A percentile compares a stretch with the other conserved stretches of the same genome.
Conservation (phyloP, 768 basidiomycete genomes). For the Phylloporus arenicola region DNA sequence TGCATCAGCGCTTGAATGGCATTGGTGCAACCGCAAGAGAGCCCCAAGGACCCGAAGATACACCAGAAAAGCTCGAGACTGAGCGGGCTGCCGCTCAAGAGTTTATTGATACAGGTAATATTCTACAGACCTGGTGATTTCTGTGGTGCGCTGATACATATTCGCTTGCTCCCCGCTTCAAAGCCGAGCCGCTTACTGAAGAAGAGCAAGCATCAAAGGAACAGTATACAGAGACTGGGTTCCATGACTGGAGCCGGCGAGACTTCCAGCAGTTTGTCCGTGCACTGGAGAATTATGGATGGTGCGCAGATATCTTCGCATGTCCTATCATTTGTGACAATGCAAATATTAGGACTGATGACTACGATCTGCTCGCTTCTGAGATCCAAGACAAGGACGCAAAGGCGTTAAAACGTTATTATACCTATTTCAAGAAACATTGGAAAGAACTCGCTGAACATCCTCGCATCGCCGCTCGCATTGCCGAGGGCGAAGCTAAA, state of each 20-base stretch:
- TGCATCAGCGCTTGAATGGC: slow-evolving; percentile 53
- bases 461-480: slow-evolving; percentile 75
- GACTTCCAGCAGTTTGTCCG: slow-evolving; percentile 91
- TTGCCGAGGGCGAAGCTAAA: slow-evolving; percentile 84
- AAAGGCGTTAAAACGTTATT: slow-evolving; percentile 74
- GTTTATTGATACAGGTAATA: slow-evolving; percentile 75
- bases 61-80: slow-evolving; percentile 78
- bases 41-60: slow-evolving; percentile 63
- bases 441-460: slow-evolving; percentile 74
- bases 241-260: slow-evolving; percentile 86
- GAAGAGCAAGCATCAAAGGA: slow-evolving; percentile 83
- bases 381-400: slow-evolving; percentile 83
- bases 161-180: not conserved
- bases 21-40: slow-evolving; percentile 64
- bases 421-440: slow-evolving; percentile 81
- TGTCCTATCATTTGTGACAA: not conserved
- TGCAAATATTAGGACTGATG: slow-evolving; percentile 50
- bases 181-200: slow-evolving; percentile 87
- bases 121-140: not conserved
- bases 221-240: slow-evolving; percentile 67
- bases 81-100: slow-evolving; percentile 77
- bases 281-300: slow-evolving; percentile 74
- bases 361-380: slow-evolving; percentile 62
- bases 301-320: slow-evolving; percentile 41
- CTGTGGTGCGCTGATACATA: not conserved